phyloP scores from a whole-genome alignment of 2,329 filamentous ascomycete species.

The Aspergillus phoenicis region DNA sequence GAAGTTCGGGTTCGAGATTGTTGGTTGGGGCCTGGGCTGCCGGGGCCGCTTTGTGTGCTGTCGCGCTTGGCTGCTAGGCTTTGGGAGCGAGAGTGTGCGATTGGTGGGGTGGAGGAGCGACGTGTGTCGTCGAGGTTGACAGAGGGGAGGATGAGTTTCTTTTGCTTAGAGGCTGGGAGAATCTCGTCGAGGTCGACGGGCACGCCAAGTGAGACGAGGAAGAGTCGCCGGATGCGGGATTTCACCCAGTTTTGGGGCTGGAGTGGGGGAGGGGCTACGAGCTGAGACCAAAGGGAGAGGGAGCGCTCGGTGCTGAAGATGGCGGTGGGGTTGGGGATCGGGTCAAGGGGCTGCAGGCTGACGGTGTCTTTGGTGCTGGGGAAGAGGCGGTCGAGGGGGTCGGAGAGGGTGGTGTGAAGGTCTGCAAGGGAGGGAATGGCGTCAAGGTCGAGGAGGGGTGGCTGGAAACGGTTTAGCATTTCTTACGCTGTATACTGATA shows the following conservation, averaged over 20 bases:
- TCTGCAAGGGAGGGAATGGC: slow-evolving; percentile 51
- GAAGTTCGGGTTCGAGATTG: slow-evolving; percentile 32
- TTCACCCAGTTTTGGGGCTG: slow-evolving; percentile 98
- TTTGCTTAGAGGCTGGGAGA: slow-evolving; percentile 93
- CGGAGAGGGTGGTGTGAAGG: slow-evolving; percentile 42
- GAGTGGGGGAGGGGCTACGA: slow-evolving; percentile 89
- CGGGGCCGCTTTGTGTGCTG: slow-evolving; percentile 28
- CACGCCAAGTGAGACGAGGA: slow-evolving; percentile 92
- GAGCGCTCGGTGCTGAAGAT: slow-evolving; percentile 84
- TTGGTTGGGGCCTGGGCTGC: slow-evolving; percentile 22
- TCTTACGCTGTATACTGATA: background rate
- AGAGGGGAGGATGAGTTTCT: slow-evolving; percentile 92
- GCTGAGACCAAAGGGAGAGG: slow-evolving; percentile 91
- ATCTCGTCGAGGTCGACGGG: slow-evolving; percentile 98
- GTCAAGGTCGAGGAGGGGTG: slow-evolving; percentile 55
- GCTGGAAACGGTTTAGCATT: slow-evolving; percentile 27
- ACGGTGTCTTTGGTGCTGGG: slow-evolving; percentile 42
- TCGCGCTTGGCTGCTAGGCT: slow-evolving; percentile 34
- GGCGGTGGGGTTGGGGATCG: slow-evolving; percentile 50
- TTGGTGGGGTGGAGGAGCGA: slow-evolving; percentile 58
- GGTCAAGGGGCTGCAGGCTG: slow-evolving; percentile 40
- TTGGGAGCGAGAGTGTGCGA: slow-evolving; percentile 50
- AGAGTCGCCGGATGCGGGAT: slow-evolving; percentile 89
- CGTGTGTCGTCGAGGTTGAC: slow-evolving; percentile 52
- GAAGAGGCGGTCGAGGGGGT: slow-evolving; percentile 49